Percentiles rank a stretch among this genome's conserved stretches.
These are phyloP conservation scores for Oleoguttula mirabilis DNA, from an alignment of 495 filamentous ascomycete species.

Conservation along the genomic window DNA sequence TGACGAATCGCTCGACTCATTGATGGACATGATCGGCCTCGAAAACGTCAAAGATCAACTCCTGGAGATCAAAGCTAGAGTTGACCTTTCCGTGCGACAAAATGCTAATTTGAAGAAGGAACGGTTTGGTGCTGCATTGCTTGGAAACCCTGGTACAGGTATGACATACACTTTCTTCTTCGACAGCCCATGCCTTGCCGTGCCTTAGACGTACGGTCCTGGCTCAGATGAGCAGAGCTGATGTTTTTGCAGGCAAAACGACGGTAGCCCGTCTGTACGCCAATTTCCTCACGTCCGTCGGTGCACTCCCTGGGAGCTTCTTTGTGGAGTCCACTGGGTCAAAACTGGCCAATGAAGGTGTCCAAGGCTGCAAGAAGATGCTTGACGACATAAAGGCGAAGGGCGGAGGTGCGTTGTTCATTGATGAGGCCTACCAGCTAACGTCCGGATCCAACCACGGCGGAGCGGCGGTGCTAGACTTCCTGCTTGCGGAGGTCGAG, in stretches of 20 bases:
- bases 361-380: slow-evolving; percentile 42
- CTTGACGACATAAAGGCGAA: slow-evolving; percentile 43
- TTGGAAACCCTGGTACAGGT: slow-evolving; percentile 78
- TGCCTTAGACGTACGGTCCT: too few relatives aligned
- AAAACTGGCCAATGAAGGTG: slow-evolving; percentile 50
- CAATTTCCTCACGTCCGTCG: slow-evolving; percentile 50
- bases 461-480: slow-evolving; percentile 57
- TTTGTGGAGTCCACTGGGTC: slow-evolving; percentile 62
- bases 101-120: slow-evolving; percentile 42
- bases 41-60: slow-evolving; percentile 57
- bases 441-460: slow-evolving; percentile 31
- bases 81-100: slow-evolving; percentile 51
- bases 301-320: slow-evolving; percentile 34
- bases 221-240: too few relatives aligned
- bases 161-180: slow-evolving; percentile 5
- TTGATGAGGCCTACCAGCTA: slow-evolving; percentile 72
- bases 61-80: slow-evolving; percentile 51
- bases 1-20: slow-evolving; percentile 46
- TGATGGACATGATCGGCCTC: slow-evolving; percentile 64
- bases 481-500: slow-evolving; percentile 62
- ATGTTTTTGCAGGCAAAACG: slow-evolving; percentile 52
- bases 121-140: slow-evolving; percentile 50
- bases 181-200: too few relatives aligned
- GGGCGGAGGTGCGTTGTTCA: slow-evolving; percentile 56
- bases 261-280: slow-evolving; percentile 71